Conservation (phyloP, 768 basidiomycete species). For the Heimioporus sp. region DNA sequence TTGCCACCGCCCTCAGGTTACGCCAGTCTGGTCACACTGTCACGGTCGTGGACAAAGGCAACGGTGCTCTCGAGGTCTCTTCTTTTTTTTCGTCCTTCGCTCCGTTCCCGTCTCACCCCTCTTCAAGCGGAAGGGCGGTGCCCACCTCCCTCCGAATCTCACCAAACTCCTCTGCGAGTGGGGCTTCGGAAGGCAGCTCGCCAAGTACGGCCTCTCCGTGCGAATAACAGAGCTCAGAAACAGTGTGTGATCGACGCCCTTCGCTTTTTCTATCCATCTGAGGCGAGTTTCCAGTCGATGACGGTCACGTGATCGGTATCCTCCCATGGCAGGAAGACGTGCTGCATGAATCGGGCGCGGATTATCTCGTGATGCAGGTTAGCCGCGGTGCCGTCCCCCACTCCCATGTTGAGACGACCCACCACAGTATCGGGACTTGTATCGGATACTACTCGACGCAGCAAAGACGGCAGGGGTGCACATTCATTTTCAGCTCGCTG, state of each 20-base stretch:
- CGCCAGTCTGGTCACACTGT: constrained; percentile 59
- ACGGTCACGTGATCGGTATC: constrained; percentile 43
- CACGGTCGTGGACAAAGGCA: constrained; percentile 50
- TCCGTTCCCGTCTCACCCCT: neutral
- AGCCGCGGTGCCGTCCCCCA: constrained; percentile 1
- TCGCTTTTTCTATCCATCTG: neutral
- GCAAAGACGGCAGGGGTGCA: constrained; percentile 48
- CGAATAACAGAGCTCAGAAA: constrained; percentile 26
- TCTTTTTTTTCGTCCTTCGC: neutral
- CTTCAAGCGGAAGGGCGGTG: constrained; percentile 37
- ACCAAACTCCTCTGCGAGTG: constrained; percentile 55
- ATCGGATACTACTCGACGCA: constrained; percentile 46
- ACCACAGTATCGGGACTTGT: constrained; percentile 52
- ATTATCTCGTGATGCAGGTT: constrained; percentile 54
- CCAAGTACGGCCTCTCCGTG: constrained; percentile 29
- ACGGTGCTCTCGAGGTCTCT: constrained; percentile 42
- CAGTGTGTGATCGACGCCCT: constrained; percentile 7
- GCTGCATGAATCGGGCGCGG: constrained; percentile 49
- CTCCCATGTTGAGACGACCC: neutral
- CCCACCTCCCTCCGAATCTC: constrained; percentile 58
- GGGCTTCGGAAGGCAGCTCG: constrained; percentile 49
- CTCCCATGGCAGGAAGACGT: constrained; percentile 50
- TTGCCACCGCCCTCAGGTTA: constrained; percentile 58
- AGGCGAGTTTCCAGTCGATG: constrained; percentile 16
- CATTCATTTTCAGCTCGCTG: constrained; percentile 45